Evolutionary conservation across 768 basidiomycete genomes (phyloP).

Genomic region (Mycena maculata): DNA sequence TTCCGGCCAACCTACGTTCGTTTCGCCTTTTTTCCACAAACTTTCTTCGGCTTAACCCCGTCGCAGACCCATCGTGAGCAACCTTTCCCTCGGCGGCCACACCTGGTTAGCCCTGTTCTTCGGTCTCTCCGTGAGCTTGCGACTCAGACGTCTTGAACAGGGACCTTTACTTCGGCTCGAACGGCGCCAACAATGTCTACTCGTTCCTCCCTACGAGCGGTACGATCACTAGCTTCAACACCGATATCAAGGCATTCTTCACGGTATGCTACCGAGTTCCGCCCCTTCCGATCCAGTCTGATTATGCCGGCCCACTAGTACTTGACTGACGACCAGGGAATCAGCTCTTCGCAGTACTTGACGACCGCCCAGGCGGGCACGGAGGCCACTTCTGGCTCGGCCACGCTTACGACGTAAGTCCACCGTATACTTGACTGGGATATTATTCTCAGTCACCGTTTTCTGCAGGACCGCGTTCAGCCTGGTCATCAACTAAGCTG

Average conservation of each 20-base stretch:
- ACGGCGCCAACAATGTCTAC: slow-evolving; percentile 64
- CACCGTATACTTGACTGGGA: not conserved
- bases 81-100: slow-evolving; percentile 58
- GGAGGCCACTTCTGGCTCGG: slow-evolving; percentile 69
- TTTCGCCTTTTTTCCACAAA: not conserved
- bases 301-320: slow-evolving; percentile 52
- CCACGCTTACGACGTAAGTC: slow-evolving; percentile 64
- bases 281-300: not conserved
- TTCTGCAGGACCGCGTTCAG: slow-evolving; percentile 57
- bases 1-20: slow-evolving; percentile 52
- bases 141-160: slow-evolving; percentile 39
- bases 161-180: slow-evolving; percentile 67
- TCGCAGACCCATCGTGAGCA: slow-evolving; percentile 53
- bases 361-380: slow-evolving; percentile 71
- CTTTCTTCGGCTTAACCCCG: not conserved
- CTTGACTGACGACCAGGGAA: slow-evolving; percentile 56
- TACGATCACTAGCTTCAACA: slow-evolving; percentile 61
- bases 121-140: not conserved
- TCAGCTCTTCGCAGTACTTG: slow-evolving; percentile 66
- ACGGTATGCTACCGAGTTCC: slow-evolving; percentile 44
- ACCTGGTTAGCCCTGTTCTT: slow-evolving; percentile 51
- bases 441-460: not conserved
- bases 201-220: slow-evolving; percentile 58
- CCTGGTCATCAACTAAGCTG: slow-evolving; percentile 55
- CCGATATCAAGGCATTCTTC: slow-evolving; percentile 66